Evolutionary conservation across 805 yeast species (phyloP).

Genomic region (Blastobotrys robertii): DNA sequence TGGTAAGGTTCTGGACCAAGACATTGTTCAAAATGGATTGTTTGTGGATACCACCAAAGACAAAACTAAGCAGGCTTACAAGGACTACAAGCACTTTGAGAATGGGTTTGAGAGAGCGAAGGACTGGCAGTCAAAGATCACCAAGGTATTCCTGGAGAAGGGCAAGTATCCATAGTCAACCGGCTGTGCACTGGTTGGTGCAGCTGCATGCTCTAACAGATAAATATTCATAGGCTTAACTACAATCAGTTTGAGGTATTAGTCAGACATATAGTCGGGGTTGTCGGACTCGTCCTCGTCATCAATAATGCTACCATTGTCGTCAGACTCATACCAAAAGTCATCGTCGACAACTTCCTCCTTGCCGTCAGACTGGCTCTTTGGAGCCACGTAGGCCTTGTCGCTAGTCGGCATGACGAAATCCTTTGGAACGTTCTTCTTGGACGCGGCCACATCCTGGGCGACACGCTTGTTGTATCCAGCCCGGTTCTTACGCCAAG

Average conservation of each 20-base stretch:
- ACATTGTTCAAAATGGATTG: slow-evolving; percentile 77
- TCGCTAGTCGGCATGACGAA: slow-evolving; percentile 67
- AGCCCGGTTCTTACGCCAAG: slow-evolving; percentile 73
- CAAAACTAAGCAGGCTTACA: slow-evolving; percentile 55
- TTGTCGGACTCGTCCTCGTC: slow-evolving; percentile 2
- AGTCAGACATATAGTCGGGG: slow-evolving; percentile 5
- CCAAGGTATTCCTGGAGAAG: no score
- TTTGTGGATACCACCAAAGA: slow-evolving; percentile 66
- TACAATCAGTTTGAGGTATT: no score
- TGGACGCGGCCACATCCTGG: slow-evolving; percentile 62
- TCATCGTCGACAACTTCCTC: slow-evolving; percentile 65
- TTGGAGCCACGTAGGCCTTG: slow-evolving; percentile 41
- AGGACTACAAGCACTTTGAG: slow-evolving; percentile 49
- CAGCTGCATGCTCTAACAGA: no score
- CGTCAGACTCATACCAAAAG: slow-evolving; percentile 75
- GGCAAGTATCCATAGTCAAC: no score
- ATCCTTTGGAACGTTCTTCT: slow-evolving; percentile 78
- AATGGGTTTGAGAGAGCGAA: slow-evolving; percentile 24
- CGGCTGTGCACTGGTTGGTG: no score
- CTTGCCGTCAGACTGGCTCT: slow-evolving; percentile 18
- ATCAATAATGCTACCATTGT: slow-evolving; percentile 32
- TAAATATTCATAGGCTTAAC: no score
- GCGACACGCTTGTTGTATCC: slow-evolving; percentile 65
- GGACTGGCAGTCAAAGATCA: slow-evolving; percentile 13
- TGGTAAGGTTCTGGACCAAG: slow-evolving; percentile 26